Conservation (phyloP, 768 basidiomycete species). For the Leucocoprinus sp. region DNA sequence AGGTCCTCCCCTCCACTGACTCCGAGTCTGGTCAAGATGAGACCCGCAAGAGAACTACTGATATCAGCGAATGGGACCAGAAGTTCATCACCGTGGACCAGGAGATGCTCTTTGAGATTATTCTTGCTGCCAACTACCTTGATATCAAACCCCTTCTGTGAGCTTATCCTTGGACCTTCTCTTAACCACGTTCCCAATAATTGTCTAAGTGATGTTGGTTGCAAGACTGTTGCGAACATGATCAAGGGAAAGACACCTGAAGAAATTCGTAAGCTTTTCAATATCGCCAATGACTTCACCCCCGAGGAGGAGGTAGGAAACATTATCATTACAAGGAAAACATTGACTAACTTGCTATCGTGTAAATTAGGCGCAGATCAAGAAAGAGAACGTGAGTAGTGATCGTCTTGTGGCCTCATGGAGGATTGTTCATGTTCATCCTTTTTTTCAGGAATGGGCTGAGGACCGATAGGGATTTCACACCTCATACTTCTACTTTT, state of each 20-base stretch:
- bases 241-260: constrained; percentile 99
- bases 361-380: constrained; percentile 78
- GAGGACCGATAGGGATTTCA: constrained; percentile 63
- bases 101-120: constrained; percentile 99
- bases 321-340: constrained; percentile 5
- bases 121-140: constrained; percentile 98
- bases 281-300: constrained; percentile 97
- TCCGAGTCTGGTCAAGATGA: constrained; percentile 82
- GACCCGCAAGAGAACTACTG: constrained; percentile 94
- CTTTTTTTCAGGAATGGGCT: constrained; percentile 70
- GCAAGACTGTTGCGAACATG: constrained; percentile 99
- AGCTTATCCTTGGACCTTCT: constrained; percentile 24
- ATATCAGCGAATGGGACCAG: constrained; percentile 98
- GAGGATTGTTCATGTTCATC: constrained; percentile 16
- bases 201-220: constrained; percentile 79
- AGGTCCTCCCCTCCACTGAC: constrained; percentile 86
- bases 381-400: constrained; percentile 91
- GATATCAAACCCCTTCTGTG: constrained; percentile 98
- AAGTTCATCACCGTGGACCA: constrained; percentile 99
- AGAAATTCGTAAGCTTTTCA: constrained; percentile 97
- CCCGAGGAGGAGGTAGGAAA: constrained; percentile 90
- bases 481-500: constrained; percentile 10
- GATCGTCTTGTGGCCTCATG: constrained; percentile 5
- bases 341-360: constrained; percentile 11
- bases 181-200: neutral